These are phyloP conservation scores for Cylindrodendrum hubeiense DNA, from an alignment of 2,329 filamentous ascomycete species.

Conservation along the genomic window DNA sequence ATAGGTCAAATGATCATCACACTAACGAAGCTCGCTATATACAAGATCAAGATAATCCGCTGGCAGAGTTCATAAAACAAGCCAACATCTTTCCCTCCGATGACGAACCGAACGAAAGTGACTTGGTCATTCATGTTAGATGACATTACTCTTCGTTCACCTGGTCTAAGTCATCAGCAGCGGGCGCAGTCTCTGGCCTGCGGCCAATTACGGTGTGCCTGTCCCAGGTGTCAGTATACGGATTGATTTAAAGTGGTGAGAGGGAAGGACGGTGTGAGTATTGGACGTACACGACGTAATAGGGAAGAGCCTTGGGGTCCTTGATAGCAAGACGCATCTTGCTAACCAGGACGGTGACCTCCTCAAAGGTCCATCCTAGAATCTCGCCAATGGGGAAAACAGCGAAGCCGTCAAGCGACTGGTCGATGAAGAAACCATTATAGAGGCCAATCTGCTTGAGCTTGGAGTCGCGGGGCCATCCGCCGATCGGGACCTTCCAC, in stretches of 20 bases:
- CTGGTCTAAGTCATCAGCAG: not conserved
- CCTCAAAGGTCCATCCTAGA: constrained; percentile 44
- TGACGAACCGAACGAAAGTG: not conserved
- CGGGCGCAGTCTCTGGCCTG: constrained; percentile 11
- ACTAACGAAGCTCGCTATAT: too few species aligned
- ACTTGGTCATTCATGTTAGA: not conserved
- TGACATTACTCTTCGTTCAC: not conserved
- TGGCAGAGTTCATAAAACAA: too few species aligned
- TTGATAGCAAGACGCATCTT: constrained; percentile 35
- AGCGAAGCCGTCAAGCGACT: constrained; percentile 45
- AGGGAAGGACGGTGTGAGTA: not conserved
- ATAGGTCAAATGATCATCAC: not conserved
- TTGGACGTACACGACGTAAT: constrained; percentile 23
- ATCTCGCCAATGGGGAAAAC: constrained; percentile 42
- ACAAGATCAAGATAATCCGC: too few species aligned
- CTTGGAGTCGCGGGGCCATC: constrained; percentile 56
- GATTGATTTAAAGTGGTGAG: not conserved
- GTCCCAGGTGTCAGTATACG: not conserved
- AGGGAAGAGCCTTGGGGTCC: constrained; percentile 19
- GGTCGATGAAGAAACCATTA: constrained; percentile 42
- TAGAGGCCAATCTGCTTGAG: constrained; percentile 57
- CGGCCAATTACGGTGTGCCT: constrained; percentile 32
- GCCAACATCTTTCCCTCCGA: too few species aligned
- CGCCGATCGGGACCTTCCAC: constrained; percentile 56
- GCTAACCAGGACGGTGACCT: constrained; percentile 38